Conservation (phyloP, 2,329 filamentous ascomycete species). For the Harringtonia aguacate region DNA sequence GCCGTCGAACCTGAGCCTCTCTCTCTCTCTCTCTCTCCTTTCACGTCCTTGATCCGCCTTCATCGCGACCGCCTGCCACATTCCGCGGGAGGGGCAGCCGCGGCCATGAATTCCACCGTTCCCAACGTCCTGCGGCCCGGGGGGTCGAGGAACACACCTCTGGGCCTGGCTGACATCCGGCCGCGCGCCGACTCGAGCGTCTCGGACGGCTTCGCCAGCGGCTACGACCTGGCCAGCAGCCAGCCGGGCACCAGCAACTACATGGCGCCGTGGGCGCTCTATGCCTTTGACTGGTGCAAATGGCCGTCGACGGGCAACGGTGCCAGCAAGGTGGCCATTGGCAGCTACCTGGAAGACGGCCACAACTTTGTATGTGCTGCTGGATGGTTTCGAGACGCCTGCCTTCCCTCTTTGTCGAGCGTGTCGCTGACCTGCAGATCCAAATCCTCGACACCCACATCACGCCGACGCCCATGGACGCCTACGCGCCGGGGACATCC, state of each 20-base stretch:
- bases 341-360: conserved; percentile 93
- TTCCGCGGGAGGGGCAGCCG: background rate
- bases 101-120: conserved; percentile 27
- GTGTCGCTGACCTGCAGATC: conserved; percentile 47
- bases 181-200: conserved; percentile 75
- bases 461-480: conserved; percentile 55
- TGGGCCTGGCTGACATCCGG: conserved; percentile 85
- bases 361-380: conserved; percentile 78
- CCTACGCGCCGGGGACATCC: conserved; percentile 57
- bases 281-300: conserved; percentile 99
- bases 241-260: conserved; percentile 79
- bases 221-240: conserved; percentile 56
- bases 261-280: conserved; percentile 86
- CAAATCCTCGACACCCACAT: conserved; percentile 92
- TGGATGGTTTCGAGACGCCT: conserved; percentile 8
- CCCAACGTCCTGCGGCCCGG: conserved; percentile 51
- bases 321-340: conserved; percentile 86
- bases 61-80: too few species aligned
- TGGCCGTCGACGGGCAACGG: conserved; percentile 75
- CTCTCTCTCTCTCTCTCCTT: background rate
- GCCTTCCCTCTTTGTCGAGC: background rate
- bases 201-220: conserved; percentile 57
- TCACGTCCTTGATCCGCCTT: too few species aligned
- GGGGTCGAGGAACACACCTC: conserved; percentile 67
- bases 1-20: too few species aligned